Conservation (phyloP, 108 stramenopile species). For the Thalassiosira profunda region DNA sequence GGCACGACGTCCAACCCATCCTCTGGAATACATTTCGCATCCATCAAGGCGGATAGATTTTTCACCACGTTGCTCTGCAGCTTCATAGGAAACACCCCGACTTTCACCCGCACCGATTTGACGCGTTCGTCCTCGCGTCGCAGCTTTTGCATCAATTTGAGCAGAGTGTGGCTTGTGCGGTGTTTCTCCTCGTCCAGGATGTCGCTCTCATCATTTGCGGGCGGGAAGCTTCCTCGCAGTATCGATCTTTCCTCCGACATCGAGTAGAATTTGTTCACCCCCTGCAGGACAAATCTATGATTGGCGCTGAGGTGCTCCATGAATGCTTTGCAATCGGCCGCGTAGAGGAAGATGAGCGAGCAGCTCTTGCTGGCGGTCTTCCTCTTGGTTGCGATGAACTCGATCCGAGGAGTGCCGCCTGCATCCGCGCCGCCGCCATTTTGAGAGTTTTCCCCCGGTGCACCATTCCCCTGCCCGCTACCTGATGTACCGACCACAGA, state of each 20-base stretch:
- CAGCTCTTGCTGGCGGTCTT: slow-evolving; percentile 23
- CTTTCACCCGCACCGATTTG: not conserved
- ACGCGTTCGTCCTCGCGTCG: not conserved
- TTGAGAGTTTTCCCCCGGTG: too few species aligned
- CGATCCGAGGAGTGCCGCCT: too few species aligned
- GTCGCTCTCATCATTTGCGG: not conserved
- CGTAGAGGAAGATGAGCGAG: slow-evolving; percentile 24
- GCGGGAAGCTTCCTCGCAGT: not conserved
- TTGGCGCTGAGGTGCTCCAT: slow-evolving; percentile 3
- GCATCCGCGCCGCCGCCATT: not conserved
- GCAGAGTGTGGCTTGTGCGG: not conserved
- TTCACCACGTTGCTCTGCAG: slow-evolving; percentile 4
- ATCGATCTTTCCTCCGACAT: not conserved
- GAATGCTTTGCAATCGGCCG: not conserved
- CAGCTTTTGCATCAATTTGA: slow-evolving; percentile 1
- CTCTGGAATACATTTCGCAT: slow-evolving; percentile 15
- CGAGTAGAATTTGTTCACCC: slow-evolving; percentile 25
- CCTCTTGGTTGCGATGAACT: slow-evolving; percentile 21
- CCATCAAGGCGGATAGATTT: slow-evolving; percentile 3
- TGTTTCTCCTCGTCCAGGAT: not conserved
- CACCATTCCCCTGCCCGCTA: too few species aligned
- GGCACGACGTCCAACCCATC: slow-evolving; percentile 30
- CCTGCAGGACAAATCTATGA: slow-evolving; percentile 19
- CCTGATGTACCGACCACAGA: too few species aligned
- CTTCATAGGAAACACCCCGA: slow-evolving; percentile 31